These are phyloP conservation scores for Phialophora tarda DNA, from an alignment of 2,329 filamentous ascomycete species.

Conservation along the genomic window DNA sequence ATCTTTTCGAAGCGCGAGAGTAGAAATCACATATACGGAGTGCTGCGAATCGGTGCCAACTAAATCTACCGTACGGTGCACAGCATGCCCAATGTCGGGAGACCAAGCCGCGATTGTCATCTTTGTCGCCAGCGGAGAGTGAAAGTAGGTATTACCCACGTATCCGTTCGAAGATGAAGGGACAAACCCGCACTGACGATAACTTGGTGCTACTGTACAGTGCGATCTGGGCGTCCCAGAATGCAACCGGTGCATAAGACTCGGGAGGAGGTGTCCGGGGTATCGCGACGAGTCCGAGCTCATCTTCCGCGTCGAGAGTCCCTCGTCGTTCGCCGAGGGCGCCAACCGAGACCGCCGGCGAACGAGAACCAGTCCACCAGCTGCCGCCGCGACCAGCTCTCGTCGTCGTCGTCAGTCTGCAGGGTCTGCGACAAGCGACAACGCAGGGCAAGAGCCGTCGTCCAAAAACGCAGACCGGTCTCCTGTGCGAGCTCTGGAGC, in stretches of 20 bases:
- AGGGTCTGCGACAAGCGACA: not conserved
- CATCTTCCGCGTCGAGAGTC: slow-evolving; percentile 43
- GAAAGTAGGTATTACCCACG: slow-evolving; percentile 26
- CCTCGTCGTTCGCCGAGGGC: slow-evolving; percentile 19
- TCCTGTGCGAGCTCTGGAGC: not conserved
- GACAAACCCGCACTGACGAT: slow-evolving; percentile 17
- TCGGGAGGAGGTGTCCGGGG: slow-evolving; percentile 40
- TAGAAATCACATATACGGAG: too few relatives aligned
- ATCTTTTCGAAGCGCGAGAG: too few relatives aligned
- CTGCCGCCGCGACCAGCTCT: not conserved
- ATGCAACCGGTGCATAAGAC: slow-evolving; percentile 38
- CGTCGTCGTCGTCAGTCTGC: not conserved
- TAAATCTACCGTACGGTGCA: not conserved
- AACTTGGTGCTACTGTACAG: slow-evolving; percentile 23
- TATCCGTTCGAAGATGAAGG: slow-evolving; percentile 1
- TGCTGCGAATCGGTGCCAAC: not conserved
- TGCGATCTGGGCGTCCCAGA: slow-evolving; percentile 35
- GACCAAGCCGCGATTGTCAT: slow-evolving; percentile 36
- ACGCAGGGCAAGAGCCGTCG: not conserved
- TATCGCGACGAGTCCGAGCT: slow-evolving; percentile 46
- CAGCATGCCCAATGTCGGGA: slow-evolving; percentile 36
- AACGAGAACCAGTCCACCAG: slow-evolving; percentile 8
- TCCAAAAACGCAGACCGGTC: not conserved
- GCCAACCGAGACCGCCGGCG: slow-evolving; percentile 27
- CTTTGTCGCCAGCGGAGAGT: slow-evolving; percentile 33